phyloP scores from a whole-genome alignment of 495 filamentous ascomycete genomes.

The Daldinia grandis region DNA sequence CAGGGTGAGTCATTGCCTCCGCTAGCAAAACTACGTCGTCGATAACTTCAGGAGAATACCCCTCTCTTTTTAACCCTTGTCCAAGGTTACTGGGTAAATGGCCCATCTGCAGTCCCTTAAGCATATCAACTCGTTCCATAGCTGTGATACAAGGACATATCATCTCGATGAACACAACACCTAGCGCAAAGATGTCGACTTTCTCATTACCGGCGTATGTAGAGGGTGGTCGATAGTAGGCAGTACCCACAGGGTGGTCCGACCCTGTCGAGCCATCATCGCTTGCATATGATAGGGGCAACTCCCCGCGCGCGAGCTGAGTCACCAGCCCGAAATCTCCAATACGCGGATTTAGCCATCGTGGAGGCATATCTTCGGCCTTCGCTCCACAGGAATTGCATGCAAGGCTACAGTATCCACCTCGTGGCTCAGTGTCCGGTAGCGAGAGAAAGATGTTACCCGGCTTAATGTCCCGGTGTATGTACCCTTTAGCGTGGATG shows the following conservation, averaged over 20 bases:
- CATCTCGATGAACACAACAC: conserved; percentile 63
- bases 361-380: conserved; percentile 19
- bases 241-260: conserved; percentile 32
- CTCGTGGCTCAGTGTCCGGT: conserved; percentile 32
- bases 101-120: conserved; percentile 54
- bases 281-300: conserved; percentile 18
- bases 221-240: conserved; percentile 40
- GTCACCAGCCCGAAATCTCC: conserved; percentile 66
- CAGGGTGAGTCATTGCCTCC: conserved; percentile 56
- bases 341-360: conserved; percentile 62
- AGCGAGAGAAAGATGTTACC: conserved; percentile 94
- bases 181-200: conserved; percentile 63
- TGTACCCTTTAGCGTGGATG: conserved; percentile 88
- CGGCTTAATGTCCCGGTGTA: conserved; percentile 98
- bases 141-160: conserved; percentile 60
- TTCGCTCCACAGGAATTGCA: conserved; percentile 44
- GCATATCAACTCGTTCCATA: conserved; percentile 63
- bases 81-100: conserved; percentile 22
- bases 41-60: conserved; percentile 46
- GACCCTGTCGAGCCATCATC: not conserved
- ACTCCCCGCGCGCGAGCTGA: conserved; percentile 55
- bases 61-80: conserved; percentile 35
- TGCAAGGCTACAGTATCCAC: conserved; percentile 40
- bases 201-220: conserved; percentile 58
- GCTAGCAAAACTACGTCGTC: conserved; percentile 55